phyloP scores from a whole-genome alignment of 1,284 basidiomycete genomes.

The Heterobasidion parviporum region DNA sequence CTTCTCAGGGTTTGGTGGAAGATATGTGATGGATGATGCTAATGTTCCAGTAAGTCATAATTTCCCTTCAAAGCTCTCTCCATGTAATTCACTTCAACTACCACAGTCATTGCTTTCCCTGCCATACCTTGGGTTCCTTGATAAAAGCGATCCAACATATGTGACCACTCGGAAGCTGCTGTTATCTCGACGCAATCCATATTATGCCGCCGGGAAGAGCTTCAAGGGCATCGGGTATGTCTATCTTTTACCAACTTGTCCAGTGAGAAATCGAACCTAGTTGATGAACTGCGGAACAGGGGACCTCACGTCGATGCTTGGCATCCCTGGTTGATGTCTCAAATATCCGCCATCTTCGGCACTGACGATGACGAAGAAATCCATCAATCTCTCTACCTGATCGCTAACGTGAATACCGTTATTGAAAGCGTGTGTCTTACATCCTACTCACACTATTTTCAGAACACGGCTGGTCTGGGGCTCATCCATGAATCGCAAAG shows the following conservation, averaged over 20 bases:
- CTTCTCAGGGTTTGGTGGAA: constrained; percentile 45
- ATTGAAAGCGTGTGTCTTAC: not conserved
- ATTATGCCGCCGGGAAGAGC: constrained; percentile 53
- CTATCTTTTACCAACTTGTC: constrained; percentile 10
- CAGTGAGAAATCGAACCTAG: no score
- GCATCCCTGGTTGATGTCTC: constrained; percentile 79
- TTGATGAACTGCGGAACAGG: constrained; percentile 22
- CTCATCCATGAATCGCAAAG: constrained; percentile 69
- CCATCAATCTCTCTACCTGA: constrained; percentile 41
- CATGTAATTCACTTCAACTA: not conserved
- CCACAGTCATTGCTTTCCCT: constrained; percentile 63
- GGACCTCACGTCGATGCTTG: constrained; percentile 68
- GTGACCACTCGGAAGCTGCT: constrained; percentile 52
- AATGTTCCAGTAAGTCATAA: constrained; percentile 60
- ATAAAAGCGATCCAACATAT: constrained; percentile 49
- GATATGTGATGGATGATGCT: constrained; percentile 76
- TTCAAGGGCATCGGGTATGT: constrained; percentile 59
- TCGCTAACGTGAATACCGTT: constrained; percentile 43
- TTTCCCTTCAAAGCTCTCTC: not conserved
- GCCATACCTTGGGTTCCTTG: constrained; percentile 70
- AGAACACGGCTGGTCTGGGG: constrained; percentile 70
- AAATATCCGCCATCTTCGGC: constrained; percentile 65
- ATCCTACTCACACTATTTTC: not conserved
- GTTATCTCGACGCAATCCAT: constrained; percentile 59
- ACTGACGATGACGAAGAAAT: constrained; percentile 68